Conservation (phyloP, 2,329 filamentous ascomycete species). For the Aurifilum marmelostoma region DNA sequence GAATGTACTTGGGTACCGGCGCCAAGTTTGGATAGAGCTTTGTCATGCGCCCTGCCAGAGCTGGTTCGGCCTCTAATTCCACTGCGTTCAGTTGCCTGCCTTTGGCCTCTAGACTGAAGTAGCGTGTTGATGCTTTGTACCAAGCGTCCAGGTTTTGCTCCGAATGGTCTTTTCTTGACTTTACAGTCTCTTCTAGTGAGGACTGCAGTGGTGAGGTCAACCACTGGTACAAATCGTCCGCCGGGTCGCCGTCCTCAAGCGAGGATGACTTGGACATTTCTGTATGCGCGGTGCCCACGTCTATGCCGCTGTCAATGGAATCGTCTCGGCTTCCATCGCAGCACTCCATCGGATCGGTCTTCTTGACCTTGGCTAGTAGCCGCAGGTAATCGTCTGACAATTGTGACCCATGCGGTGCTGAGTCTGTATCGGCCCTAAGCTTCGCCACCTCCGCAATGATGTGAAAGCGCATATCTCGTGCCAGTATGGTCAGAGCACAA, state of each 20-base stretch:
- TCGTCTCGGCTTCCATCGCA: constrained; percentile 2
- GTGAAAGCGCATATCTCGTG: constrained; percentile 1
- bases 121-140: constrained; percentile 10
- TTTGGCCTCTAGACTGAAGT: constrained; percentile 10
- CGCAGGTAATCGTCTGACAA: background rate
- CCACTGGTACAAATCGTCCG: background rate
- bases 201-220: constrained; percentile 1
- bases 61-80: constrained; percentile 7
- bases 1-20: constrained; percentile 14
- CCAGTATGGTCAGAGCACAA: constrained; percentile 16
- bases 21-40: constrained; percentile 14
- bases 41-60: constrained; percentile 13
- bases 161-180: no score
- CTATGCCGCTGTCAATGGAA: constrained; percentile 17
- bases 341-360: background rate
- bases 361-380: background rate
- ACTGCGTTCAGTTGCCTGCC: background rate
- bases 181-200: background rate
- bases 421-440: background rate
- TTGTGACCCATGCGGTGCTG: background rate
- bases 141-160: constrained; percentile 10
- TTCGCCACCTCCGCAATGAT: constrained; percentile 14
- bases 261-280: background rate
- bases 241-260: background rate
- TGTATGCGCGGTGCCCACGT: background rate